phyloP scores from a whole-genome alignment of 2,329 filamentous ascomycete species.

The Cladosporium sp. region DNA sequence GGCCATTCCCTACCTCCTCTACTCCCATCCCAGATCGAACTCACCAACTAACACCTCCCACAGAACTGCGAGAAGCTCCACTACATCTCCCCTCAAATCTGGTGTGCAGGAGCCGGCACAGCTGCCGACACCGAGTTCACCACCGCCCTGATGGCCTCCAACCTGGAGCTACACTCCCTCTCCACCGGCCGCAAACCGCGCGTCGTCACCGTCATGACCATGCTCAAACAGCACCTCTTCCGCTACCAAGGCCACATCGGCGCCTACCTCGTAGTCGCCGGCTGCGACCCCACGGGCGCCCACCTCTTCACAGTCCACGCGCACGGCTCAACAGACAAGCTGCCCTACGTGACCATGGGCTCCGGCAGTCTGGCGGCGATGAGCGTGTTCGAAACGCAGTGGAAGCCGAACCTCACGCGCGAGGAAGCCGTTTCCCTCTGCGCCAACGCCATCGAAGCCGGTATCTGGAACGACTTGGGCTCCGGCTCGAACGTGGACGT shows the following conservation, averaged over 20 bases:
- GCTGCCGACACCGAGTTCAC: constrained; percentile 99
- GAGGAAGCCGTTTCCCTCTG: constrained; percentile 80
- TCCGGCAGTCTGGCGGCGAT: constrained; percentile 94
- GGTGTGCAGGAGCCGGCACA: constrained; percentile 97
- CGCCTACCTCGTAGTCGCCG: constrained; percentile 94
- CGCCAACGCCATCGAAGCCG: constrained; percentile 83
- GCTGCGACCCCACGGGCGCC: constrained; percentile 89
- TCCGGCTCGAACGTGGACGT: constrained; percentile 97
- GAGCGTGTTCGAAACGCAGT: constrained; percentile 95
- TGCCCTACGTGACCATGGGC: constrained; percentile 99
- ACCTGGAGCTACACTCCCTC: constrained; percentile 94
- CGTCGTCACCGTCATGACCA: constrained; percentile 98
- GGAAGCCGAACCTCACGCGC: constrained; percentile 72
- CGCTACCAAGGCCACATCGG: constrained; percentile 96
- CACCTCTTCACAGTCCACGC: constrained; percentile 98
- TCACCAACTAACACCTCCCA: constrained; percentile 8
- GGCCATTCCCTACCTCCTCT: background rate
- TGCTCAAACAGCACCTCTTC: constrained; percentile 99
- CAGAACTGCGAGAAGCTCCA: constrained; percentile 98
- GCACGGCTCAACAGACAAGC: constrained; percentile 96
- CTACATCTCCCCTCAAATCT: constrained; percentile 97
- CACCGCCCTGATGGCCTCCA: constrained; percentile 95
- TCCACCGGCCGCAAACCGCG: constrained; percentile 94
- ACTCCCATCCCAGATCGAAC: background rate
- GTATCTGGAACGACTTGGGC: constrained; percentile 98